Conservation (phyloP, 129 eudicot genomes). For the Chrysanthemum seticuspe region DNA sequence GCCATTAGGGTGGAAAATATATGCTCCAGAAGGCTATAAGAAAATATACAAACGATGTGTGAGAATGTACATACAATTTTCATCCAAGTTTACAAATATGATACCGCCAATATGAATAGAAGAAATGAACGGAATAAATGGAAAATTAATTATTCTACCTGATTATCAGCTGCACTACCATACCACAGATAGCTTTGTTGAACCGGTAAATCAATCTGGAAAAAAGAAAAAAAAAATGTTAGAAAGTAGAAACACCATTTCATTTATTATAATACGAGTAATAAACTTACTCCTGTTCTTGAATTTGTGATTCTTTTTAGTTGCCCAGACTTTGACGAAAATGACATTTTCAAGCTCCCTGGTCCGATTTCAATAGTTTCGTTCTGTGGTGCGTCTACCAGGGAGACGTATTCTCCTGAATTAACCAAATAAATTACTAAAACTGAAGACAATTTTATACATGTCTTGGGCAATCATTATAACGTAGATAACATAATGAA, state of each 20-base stretch:
- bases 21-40: slow-evolving; percentile 79
- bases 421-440: slow-evolving; percentile 11
- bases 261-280: neutral
- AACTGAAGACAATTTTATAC: neutral
- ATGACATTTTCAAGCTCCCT: slow-evolving; percentile 82
- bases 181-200: slow-evolving; percentile 93
- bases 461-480: neutral
- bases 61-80: neutral
- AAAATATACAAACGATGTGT: slow-evolving; percentile 14
- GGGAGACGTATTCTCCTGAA: slow-evolving; percentile 46
- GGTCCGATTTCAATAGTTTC: slow-evolving; percentile 66
- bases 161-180: slow-evolving; percentile 50
- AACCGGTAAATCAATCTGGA: slow-evolving; percentile 71
- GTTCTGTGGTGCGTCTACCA: slow-evolving; percentile 30
- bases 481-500: neutral
- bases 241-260: neutral
- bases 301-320: slow-evolving; percentile 59
- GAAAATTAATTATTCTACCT: slow-evolving; percentile 34
- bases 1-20: slow-evolving; percentile 80
- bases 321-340: slow-evolving; percentile 73
- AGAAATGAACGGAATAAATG: neutral
- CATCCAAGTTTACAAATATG: neutral
- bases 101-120: neutral
- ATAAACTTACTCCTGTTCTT: slow-evolving; percentile 55
- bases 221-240: slow-evolving; percentile 13